Base-by-base conservation (phyloP, 2,329 filamentous ascomycete species). In the Trematosphaeria pertusa region DNA sequence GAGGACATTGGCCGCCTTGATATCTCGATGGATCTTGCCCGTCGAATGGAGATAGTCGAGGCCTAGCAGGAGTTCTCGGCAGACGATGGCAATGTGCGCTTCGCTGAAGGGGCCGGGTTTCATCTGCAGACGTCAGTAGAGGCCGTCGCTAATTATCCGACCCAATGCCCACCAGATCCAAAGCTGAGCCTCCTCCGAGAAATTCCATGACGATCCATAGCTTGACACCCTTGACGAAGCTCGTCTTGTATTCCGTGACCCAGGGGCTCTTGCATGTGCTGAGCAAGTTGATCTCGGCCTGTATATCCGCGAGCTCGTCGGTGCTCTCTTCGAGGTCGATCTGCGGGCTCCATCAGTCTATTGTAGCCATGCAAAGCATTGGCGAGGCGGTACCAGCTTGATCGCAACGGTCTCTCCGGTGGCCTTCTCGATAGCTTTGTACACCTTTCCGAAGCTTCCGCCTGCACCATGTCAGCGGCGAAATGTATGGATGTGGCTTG, bases 121-220 rank as follows among this genome's bases (percentile, higher is more conserved):
- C 54, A 97, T 80, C 90, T 94, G 64, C 18, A 8, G 17, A 14
- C 12, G 51, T 73, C 46, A 69, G 69, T 8, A 14, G 8, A 28
- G 3, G 8, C 18, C 1, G 5, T 37, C 15, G 40, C 21, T 19
- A n/a, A 33, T 10, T 14, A 17, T n/a, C 28, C 18, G 28, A 9
- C 18, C 44, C 79, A 63, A 82, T 31, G n/a, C 35, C 3, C 18
- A 96, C 89, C 78, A 99, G 73, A 71, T 99, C 94, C 56, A 97
- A 81, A 70, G 94, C 97, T 14, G 94, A 97, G 31, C 94, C 94
- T 54, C 94, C 94, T 5, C 94, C 94, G 9, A 99, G 78, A 67
- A 88, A 99, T 73, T 99, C 94, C 94, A 99, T 99, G 48, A 97
- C 91, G 67, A 99, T 99, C 94, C 94, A 99, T 78, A 99, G 78